Evolutionary conservation across 345 rosid genomes (phyloP), one percentile per base, ranked within the genome.

Genomic region (Sonneratia caseolaris): DNA sequence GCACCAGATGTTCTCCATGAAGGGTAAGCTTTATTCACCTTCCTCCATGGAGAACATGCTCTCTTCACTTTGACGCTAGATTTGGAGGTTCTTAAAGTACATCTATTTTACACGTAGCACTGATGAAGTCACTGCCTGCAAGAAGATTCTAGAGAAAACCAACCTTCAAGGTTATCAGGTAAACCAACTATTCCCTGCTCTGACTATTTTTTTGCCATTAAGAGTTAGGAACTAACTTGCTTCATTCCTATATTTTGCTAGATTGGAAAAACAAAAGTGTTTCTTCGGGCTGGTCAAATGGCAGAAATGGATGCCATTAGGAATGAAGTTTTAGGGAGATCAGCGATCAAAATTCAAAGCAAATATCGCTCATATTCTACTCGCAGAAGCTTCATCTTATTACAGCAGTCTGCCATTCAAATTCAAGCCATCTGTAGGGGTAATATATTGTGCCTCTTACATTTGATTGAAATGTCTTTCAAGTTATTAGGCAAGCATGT

Each of bases 261-360:
- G 99, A 80, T 92, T 70, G 99, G 99, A 74, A 90, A 89, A 79
- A 92, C 98, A 64, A 92, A 95, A 80, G 86, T 95, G 68, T 92
- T 95, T 78, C 96, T 92, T 69, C 82, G 99, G 80, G 98, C 99
- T 56, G 99, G 98, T 74, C 98, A 95, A 78, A 95, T 95, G 99
- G 99, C 99, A 77, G 99, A 95, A 79, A 73, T 92, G 71, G 99
- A 92, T 86, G 81, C 84, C 77, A 85, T 81, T 67, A 84, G 98
- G 75, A 86, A 70, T 66, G 91, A 89, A 80, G 91, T 88, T 38
- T 82, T 95, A 72, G 94, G 96, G 73, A 82, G 82, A 74, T 88
- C 98, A 24, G 99, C 98, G 35, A 82, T 79, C 77, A 81, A 86
- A 62, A 88, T 95, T 69, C 98, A 92, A 84, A 88, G 94, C 65